Evolutionary conservation across 495 filamentous ascomycete species (phyloP), one percentile per base, ranked within the genome.

Genomic region (Hypoxylon rickii): DNA sequence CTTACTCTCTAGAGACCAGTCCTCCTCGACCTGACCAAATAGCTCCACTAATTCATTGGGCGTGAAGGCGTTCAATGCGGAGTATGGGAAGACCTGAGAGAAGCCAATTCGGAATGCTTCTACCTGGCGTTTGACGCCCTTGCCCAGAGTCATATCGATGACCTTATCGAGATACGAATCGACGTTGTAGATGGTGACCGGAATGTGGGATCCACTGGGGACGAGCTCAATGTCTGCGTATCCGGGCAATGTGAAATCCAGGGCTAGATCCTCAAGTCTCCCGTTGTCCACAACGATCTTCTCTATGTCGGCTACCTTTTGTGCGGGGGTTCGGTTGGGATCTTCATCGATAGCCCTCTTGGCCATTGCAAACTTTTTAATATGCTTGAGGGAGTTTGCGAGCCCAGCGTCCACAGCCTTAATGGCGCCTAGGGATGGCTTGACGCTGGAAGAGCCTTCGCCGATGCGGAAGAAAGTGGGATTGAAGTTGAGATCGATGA

Each of bases 401-500:
- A 99, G 79, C 48, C 88, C 86, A 11, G 87, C 77, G 62, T 99
- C 95, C 5, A 99, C 95, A 18, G 86, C 83, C 68, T 90, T 92
- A 22, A 97, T 86, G 1, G 94, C 89, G n/a, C 92, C 94, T 5
- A 97, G 79, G 0, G 93, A 96, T 7, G 94, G 91, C 5, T 86
- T 81, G 1, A 97, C 86, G 1, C 86, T 81, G 12, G 79, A 81
- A 12, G 82, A 79, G 42, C 81, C 86, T 64, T 93, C 87, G 20
- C 89, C 89, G 58, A 96, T 90, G 22, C 94, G 88, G 86, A 99
- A 99, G 76, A 97, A 96, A 2, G 90, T 96, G 3, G 95, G 89
- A 64, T 97, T 99, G 73, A 99, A 95, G 17, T 90, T 96, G 55
- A 99, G 86, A 60, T 99, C 95, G 58, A 97, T 97, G 65, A 99